phyloP scores from a whole-genome alignment of 1,284 basidiomycete genomes.

The Exsudoporus floridanus region DNA sequence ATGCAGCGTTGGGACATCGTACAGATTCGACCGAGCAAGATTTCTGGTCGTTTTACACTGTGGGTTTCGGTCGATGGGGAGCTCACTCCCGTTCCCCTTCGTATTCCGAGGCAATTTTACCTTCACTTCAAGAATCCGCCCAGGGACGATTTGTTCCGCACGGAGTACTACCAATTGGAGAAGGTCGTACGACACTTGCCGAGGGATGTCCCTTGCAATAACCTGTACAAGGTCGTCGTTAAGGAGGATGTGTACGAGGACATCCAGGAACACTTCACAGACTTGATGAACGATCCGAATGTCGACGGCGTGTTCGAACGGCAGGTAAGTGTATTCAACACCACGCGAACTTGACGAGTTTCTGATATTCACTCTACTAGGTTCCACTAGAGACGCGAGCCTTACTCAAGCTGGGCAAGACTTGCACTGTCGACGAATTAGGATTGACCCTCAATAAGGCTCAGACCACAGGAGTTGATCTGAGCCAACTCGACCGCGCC shows the following conservation, averaged over 20 bases:
- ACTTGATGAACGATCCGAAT: conserved; percentile 90
- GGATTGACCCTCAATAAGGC: conserved; percentile 81
- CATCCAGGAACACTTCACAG: conserved; percentile 88
- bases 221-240: conserved; percentile 85
- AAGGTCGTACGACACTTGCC: conserved; percentile 81
- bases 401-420: conserved; percentile 81
- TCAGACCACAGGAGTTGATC: conserved; percentile 80
- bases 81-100: conserved; percentile 77
- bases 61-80: conserved; percentile 89
- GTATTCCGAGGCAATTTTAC: conserved; percentile 91
- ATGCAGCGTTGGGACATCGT: conserved; percentile 89
- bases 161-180: conserved; percentile 70
- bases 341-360: not conserved
- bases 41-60: conserved; percentile 82
- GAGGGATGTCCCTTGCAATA: conserved; percentile 70
- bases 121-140: conserved; percentile 80
- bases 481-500: conserved; percentile 78
- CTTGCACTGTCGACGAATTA: conserved; percentile 70
- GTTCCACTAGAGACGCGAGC: conserved; percentile 86
- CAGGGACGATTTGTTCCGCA: conserved; percentile 61
- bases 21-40: conserved; percentile 79
- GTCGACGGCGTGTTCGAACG: conserved; percentile 96
- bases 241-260: conserved; percentile 83
- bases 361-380: conserved; percentile 39
- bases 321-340: conserved; percentile 53